Conservation (phyloP, 2,329 filamentous ascomycete species). For the Neoarthrinium moseri region DNA sequence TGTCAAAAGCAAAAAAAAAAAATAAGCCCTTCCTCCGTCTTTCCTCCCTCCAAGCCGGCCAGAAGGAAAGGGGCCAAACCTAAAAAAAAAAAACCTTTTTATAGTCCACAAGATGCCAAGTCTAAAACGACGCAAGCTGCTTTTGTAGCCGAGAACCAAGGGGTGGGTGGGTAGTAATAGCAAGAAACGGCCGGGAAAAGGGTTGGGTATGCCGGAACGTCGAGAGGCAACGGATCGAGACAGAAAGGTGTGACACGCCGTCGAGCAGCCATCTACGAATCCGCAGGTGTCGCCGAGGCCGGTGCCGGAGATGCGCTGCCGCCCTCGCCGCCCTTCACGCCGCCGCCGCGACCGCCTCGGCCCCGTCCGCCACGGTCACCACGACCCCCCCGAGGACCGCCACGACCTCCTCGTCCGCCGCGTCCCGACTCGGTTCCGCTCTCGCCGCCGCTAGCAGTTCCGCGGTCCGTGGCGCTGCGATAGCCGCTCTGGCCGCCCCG, state of each 20-base stretch:
- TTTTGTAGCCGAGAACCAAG: conserved; percentile 26
- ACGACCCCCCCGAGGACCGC: conserved; percentile 56
- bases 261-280: conserved; percentile 1
- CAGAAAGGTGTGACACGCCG: neutral
- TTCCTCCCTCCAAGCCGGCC: conserved; percentile 9
- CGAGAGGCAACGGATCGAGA: neutral
- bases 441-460: conserved; percentile 61
- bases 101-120: conserved; percentile 11
- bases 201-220: neutral
- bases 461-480: conserved; percentile 78
- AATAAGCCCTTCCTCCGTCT: too few relatives aligned
- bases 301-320: conserved; percentile 53
- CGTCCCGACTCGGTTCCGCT: conserved; percentile 59
- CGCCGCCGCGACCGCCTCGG: conserved; percentile 37
- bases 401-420: conserved; percentile 48
- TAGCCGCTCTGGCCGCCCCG: conserved; percentile 72
- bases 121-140: conserved; percentile 11
- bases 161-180: conserved; percentile 43
- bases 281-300: conserved; percentile 34
- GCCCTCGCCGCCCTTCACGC: conserved; percentile 54
- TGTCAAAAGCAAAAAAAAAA: too few relatives aligned
- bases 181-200: conserved; percentile 35
- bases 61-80: too few relatives aligned
- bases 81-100: conserved; percentile 12
- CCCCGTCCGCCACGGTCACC: conserved; percentile 57